phyloP scores from a whole-genome alignment of 2,329 filamentous ascomycete species.

The Alternaria sp. region DNA sequence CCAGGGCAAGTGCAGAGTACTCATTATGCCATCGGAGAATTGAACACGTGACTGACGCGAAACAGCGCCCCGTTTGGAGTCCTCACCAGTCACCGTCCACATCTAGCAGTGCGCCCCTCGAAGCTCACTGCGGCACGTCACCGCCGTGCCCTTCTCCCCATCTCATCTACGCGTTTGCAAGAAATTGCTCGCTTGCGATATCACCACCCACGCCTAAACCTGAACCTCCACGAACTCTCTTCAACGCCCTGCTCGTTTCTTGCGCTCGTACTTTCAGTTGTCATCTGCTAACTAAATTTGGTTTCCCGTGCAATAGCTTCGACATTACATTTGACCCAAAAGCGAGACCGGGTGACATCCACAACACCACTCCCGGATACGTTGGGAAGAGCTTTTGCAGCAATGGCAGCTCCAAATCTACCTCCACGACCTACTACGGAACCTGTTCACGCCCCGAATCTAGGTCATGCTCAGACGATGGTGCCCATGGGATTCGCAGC shows the following conservation, averaged over 20 bases:
- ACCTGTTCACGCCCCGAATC: neutral
- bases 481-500: slow-evolving; percentile 29
- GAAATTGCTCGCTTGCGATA: neutral
- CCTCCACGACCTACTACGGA: neutral
- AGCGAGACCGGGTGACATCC: neutral
- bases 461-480: neutral
- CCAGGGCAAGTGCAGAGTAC: neutral
- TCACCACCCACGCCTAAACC: neutral
- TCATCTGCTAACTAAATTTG: neutral
- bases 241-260: neutral
- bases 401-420: neutral
- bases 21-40: neutral
- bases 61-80: neutral
- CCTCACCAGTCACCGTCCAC: neutral
- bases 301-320: neutral
- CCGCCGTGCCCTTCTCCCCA: no score
- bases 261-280: neutral
- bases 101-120: neutral
- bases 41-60: neutral
- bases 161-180: neutral
- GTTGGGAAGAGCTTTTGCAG: neutral
- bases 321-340: neutral
- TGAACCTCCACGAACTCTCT: neutral
- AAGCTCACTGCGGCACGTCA: neutral
- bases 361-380: neutral